phyloP scores from a whole-genome alignment of 2,329 filamentous ascomycete species.

The Knoxdaviesia capensis region DNA sequence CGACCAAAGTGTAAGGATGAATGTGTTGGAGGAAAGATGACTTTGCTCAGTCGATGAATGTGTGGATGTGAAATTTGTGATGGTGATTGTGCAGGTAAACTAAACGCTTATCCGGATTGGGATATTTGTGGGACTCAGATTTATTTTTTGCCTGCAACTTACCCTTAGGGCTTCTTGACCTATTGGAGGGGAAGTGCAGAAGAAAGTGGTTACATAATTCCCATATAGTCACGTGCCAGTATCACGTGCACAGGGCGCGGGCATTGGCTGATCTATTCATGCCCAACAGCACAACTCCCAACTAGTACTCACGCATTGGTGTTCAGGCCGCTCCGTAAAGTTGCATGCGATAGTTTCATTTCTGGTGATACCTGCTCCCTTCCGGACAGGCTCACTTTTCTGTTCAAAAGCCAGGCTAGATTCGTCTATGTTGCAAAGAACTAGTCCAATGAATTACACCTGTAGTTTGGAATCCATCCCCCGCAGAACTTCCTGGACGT shows the following conservation, averaged over 20 bases:
- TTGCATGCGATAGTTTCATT: not conserved
- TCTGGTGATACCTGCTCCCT: not conserved
- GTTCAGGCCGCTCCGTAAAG: no score
- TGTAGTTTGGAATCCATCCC: not conserved
- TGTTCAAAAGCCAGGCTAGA: not conserved
- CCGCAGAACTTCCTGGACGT: slow-evolving; percentile 1
- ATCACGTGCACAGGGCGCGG: no score
- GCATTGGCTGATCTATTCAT: no score
- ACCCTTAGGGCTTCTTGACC: no score
- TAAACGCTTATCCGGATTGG: slow-evolving; percentile 4
- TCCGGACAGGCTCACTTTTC: not conserved
- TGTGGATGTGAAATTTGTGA: not conserved
- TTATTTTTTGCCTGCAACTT: slow-evolving; percentile 2
- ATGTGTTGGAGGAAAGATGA: slow-evolving; percentile 3
- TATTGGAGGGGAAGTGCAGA: no score
- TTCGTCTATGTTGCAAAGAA: not conserved
- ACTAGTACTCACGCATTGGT: no score
- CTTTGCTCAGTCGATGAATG: not conserved
- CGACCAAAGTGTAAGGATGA: slow-evolving; percentile 11
- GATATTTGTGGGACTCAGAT: slow-evolving; percentile 3
- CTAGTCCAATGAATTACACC: not conserved
- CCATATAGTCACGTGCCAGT: no score
- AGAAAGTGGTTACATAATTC: no score
- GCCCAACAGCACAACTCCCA: no score
- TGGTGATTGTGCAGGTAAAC: not conserved